A percentile compares a stretch with the other conserved stretches of the same genome.
Evolutionary conservation across 2,329 filamentous ascomycete species (phyloP).

Genomic region (Metarhizium anisopliae): DNA sequence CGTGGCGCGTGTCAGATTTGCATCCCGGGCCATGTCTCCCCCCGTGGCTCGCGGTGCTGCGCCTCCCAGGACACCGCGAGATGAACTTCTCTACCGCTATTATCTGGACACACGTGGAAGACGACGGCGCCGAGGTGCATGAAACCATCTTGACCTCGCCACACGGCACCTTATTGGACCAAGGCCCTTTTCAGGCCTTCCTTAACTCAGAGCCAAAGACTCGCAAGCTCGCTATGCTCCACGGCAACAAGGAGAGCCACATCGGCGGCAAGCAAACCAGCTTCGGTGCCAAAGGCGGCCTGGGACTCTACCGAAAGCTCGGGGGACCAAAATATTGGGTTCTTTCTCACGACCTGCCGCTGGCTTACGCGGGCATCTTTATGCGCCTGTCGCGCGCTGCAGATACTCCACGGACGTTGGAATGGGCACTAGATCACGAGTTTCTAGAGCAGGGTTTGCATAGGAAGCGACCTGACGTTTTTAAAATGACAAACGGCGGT

Average conservation of each 20-base stretch:
- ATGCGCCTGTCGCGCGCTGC: slow-evolving; percentile 8
- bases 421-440: slow-evolving; percentile 8
- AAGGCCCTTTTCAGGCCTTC: slow-evolving; percentile 6
- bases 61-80: slow-evolving; percentile 8
- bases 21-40: slow-evolving; percentile 5
- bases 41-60: slow-evolving; percentile 6
- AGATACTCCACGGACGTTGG: slow-evolving; percentile 5
- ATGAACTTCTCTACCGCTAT: slow-evolving; percentile 8
- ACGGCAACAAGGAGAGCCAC: slow-evolving; percentile 8
- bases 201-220: slow-evolving; percentile 5
- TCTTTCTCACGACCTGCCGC: slow-evolving; percentile 2
- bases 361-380: slow-evolving; percentile 7
- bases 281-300: slow-evolving; percentile 4
- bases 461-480: slow-evolving; percentile 1
- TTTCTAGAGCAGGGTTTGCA: not conserved
- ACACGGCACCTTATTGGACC: slow-evolving; percentile 4
- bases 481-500: slow-evolving; percentile 3
- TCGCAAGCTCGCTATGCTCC: slow-evolving; percentile 7
- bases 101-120: slow-evolving; percentile 5
- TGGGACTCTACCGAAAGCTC: slow-evolving; percentile 5
- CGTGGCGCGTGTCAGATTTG: slow-evolving; percentile 3
- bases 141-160: slow-evolving; percentile 6
- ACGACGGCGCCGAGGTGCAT: slow-evolving; percentile 1
- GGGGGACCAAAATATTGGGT: slow-evolving; percentile 7
- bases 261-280: slow-evolving; percentile 8